Evolutionary conservation across 2,329 filamentous ascomycete species (phyloP), one percentile per base, ranked within the genome.

Genomic region (Sclerotinia trifoliorum): DNA sequence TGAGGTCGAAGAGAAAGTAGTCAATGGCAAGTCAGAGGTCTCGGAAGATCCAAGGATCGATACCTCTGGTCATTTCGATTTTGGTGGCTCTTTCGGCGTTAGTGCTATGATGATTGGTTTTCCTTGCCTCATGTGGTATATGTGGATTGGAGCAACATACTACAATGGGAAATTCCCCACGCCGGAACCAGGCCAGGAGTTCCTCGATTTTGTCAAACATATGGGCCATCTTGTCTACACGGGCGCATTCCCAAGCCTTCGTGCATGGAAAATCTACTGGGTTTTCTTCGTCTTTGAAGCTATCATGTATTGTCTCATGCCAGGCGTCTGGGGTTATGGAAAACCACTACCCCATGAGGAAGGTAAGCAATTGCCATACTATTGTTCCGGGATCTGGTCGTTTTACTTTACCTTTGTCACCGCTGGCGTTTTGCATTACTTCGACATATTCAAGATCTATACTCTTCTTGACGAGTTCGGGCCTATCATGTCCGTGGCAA

Each of bases 121-220:
- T 80, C 95, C 95, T n/a, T 71, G 89, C 49, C 85, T 99, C 75
- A 98, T 98, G 94, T 97, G 92, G 86, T 98, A 97, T 82, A 97
- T 99, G 94, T 98, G 94, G 94, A 89, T 96, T 79, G 95, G 95
- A 63, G 91, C 94, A 46, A 94, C 90, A 62, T 97, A 94, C 81
- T 99, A 97, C 81, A 83, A 93, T 77, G 94, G 94, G 74, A 88
- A 91, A 71, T 83, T 96, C 64, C 95, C 95, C 21, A 81, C 82
- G 55, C 91, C 88, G 1, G 81, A 81, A 2, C 78, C 86, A 55
- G 90, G 86, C 54, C 85, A 96, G 82, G 88, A 84, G 73, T 86
- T 87, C 78, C 73, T 77, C 17, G 88, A 94, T 24, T 98, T 97
- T 78, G 83, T 86, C 66, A 80, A 83, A 68, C 89, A 96, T 73